Evolutionary conservation across 371 early-diverging fungal genomes (phyloP).

Genomic region (Thermomucor indicae-seudaticae): DNA sequence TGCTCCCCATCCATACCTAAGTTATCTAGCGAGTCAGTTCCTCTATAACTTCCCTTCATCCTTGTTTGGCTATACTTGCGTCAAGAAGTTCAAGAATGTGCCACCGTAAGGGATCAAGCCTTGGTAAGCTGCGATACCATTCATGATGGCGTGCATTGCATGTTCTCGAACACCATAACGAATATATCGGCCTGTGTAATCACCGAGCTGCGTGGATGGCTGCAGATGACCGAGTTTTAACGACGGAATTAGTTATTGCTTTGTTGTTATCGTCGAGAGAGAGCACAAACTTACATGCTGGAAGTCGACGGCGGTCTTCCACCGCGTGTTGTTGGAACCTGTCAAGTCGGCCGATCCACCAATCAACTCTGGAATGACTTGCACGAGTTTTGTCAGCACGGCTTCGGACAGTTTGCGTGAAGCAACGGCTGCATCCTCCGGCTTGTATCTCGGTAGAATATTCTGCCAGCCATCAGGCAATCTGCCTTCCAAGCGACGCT

Average conservation of each 20-base stretch:
- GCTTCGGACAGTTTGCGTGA: slow-evolving; percentile 88
- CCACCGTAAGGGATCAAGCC: slow-evolving; percentile 89
- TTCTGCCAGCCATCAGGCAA: slow-evolving; percentile 75
- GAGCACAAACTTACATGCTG: slow-evolving; percentile 54
- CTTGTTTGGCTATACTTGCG: slow-evolving; percentile 61
- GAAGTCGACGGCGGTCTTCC: slow-evolving; percentile 94
- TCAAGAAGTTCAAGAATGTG: slow-evolving; percentile 97
- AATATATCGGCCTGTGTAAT: slow-evolving; percentile 87
- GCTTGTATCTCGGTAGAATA: slow-evolving; percentile 74
- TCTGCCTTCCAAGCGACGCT: slow-evolving; percentile 70
- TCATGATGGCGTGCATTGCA: slow-evolving; percentile 96
- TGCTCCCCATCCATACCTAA: slow-evolving; percentile 73
- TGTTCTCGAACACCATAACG: slow-evolving; percentile 99
- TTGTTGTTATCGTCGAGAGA: not conserved
- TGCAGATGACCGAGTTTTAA: not conserved
- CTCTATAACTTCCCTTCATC: too few species aligned
- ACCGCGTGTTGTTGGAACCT: slow-evolving; percentile 94
- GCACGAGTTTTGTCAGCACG: slow-evolving; percentile 81
- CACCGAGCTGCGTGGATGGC: slow-evolving; percentile 67
- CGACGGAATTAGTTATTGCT: too few species aligned
- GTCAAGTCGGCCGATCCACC: slow-evolving; percentile 99
- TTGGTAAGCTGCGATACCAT: slow-evolving; percentile 94
- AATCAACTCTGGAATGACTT: slow-evolving; percentile 79
- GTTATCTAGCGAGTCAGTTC: not conserved
- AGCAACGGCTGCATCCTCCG: slow-evolving; percentile 78